Conservation (phyloP, 306 rosid genomes). For the Rosa rugosa region DNA sequence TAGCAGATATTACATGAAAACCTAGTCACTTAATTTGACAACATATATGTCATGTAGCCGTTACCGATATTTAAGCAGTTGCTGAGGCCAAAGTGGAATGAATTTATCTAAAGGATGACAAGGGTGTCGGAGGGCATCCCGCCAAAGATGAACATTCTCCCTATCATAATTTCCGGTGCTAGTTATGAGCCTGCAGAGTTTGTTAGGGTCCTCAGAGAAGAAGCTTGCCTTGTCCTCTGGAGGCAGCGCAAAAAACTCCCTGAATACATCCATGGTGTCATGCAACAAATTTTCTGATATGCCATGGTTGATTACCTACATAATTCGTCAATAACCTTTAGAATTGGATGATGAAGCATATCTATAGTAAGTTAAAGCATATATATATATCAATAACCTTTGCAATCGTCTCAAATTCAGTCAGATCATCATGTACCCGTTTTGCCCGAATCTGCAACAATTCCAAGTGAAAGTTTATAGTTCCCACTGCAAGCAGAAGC, state of each 20-base stretch:
- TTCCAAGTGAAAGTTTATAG: no score
- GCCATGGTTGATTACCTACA: slow-evolving; percentile 22
- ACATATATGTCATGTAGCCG: background rate
- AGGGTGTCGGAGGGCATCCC: slow-evolving; percentile 12
- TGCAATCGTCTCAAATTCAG: no score
- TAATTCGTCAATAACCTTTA: background rate
- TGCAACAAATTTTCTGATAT: slow-evolving; percentile 16
- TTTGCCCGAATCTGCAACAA: no score
- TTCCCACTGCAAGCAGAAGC: background rate
- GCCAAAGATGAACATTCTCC: slow-evolving; percentile 22
- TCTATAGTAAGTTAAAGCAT: background rate
- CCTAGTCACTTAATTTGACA: background rate
- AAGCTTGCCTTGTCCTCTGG: slow-evolving; percentile 15
- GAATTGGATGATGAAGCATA: background rate
- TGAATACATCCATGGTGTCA: slow-evolving; percentile 12
- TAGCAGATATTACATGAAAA: background rate
- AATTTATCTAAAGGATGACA: slow-evolving; percentile 25
- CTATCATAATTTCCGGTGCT: slow-evolving; percentile 17
- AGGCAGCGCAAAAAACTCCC: slow-evolving; percentile 18
- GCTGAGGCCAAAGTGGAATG: slow-evolving; percentile 16
- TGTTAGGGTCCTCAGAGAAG: slow-evolving; percentile 26
- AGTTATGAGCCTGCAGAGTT: slow-evolving; percentile 13
- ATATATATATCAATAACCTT: background rate
- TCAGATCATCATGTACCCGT: no score
- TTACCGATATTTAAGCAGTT: no score